Conservation (phyloP, 73 alveolate species). For the Uronychia binucleata region DNA sequence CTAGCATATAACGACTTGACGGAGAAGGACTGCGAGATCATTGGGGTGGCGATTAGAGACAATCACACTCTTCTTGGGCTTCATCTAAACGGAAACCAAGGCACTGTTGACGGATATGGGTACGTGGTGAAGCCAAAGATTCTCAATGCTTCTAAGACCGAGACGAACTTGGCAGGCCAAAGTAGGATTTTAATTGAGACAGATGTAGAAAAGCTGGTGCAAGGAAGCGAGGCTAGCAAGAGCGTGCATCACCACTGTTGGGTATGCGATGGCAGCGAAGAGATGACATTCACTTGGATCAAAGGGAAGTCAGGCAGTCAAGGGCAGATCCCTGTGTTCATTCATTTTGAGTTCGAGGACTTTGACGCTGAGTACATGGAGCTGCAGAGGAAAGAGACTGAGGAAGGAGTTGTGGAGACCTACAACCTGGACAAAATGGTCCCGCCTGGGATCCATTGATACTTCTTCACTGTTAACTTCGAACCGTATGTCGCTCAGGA, state of each 20-base stretch:
- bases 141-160: conserved; percentile 58
- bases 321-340: conserved; percentile 13
- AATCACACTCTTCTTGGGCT: conserved; percentile 55
- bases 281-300: neutral
- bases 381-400: conserved; percentile 1
- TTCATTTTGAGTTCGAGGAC: conserved; percentile 49
- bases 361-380: conserved; percentile 36
- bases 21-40: conserved; percentile 4
- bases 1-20: conserved; percentile 22
- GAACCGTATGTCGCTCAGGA: neutral
- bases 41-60: conserved; percentile 29
- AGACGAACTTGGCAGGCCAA: conserved; percentile 53
- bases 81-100: conserved; percentile 54
- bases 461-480: conserved; percentile 30
- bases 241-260: conserved; percentile 28
- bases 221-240: neutral
- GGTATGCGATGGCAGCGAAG: conserved; percentile 57
- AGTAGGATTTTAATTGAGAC: conserved; percentile 50
- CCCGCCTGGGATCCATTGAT: conserved; percentile 31
- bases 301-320: neutral
- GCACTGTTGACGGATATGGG: conserved; percentile 29
- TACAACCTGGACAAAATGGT: conserved; percentile 10
- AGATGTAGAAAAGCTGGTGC: conserved; percentile 12
- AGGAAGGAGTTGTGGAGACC: conserved; percentile 1
- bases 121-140: conserved; percentile 13